Evolutionary conservation across 768 basidiomycete species (phyloP).

Genomic region (Kondoa malvinella): DNA sequence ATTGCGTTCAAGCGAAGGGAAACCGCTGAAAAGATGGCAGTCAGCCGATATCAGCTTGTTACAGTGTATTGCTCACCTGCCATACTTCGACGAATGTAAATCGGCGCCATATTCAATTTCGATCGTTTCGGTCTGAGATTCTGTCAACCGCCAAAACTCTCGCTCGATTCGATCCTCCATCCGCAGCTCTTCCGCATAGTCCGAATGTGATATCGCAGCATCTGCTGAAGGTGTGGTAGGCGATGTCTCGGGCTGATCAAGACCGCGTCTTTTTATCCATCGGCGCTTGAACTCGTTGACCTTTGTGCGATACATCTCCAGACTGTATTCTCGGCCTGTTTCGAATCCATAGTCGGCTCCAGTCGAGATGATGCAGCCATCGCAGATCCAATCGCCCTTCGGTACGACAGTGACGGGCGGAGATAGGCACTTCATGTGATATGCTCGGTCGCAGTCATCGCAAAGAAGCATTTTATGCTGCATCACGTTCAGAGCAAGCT

Average conservation of each 20-base stretch:
- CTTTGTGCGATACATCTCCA: conserved; percentile 77
- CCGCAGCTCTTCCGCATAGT: conserved; percentile 28
- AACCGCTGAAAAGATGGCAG: conserved; percentile 44
- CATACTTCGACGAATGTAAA: conserved; percentile 90
- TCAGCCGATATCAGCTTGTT: not conserved
- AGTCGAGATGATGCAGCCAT: conserved; percentile 70
- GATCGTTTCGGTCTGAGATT: conserved; percentile 72
- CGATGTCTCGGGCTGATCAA: too few relatives aligned
- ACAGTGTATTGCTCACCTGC: conserved; percentile 47
- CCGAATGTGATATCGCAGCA: too few relatives aligned
- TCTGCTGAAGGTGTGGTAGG: too few relatives aligned
- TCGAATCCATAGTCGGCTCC: conserved; percentile 97
- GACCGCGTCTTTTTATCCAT: conserved; percentile 50
- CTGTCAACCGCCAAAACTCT: conserved; percentile 94
- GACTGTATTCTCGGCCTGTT: conserved; percentile 86
- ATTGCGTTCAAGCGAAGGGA: conserved; percentile 88
- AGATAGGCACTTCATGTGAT: conserved; percentile 91
- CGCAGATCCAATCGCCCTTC: conserved; percentile 90
- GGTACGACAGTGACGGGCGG: conserved; percentile 74
- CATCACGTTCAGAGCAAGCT: not conserved
- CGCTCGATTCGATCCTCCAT: conserved; percentile 82
- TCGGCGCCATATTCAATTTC: conserved; percentile 99
- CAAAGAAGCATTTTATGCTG: conserved; percentile 65
- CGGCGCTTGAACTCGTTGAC: conserved; percentile 71
- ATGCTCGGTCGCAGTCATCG: conserved; percentile 74